These are phyloP conservation scores for Aurantiochytrium sp. DNA, from an alignment of 108 stramenopile genomes.

Conservation along the genomic window DNA sequence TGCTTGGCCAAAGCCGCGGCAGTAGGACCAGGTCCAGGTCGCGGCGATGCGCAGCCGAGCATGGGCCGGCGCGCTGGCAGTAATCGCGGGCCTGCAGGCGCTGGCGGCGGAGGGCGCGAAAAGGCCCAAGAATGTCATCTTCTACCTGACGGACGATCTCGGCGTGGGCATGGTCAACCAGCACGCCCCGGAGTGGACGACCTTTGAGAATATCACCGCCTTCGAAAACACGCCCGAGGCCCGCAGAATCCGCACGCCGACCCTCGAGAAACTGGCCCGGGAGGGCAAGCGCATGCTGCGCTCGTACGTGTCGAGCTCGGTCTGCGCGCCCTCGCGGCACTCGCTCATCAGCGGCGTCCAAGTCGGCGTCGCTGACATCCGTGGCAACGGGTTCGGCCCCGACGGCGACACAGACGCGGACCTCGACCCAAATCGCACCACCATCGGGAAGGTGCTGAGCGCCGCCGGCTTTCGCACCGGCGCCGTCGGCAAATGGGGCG, in stretches of 20 bases:
- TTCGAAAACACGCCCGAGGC: not conserved
- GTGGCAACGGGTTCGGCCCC: not conserved
- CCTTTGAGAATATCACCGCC: not conserved
- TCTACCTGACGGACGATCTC: conserved; percentile 2
- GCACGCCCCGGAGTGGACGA: conserved; percentile 16
- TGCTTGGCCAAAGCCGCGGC: too few species aligned
- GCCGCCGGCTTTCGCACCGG: not conserved
- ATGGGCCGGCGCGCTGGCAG: not conserved
- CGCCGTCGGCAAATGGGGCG: conserved; percentile 26
- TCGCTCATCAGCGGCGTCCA: conserved; percentile 5
- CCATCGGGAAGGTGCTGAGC: not conserved
- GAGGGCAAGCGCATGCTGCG: not conserved
- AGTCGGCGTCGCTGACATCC: not conserved
- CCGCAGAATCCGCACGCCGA: not conserved
- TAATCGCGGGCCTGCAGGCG: not conserved
- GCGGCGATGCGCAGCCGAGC: too few species aligned
- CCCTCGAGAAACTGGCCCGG: not conserved
- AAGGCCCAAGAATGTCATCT: not conserved
- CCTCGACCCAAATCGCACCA: conserved; percentile 11
- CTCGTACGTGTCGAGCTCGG: not conserved
- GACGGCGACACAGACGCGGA: not conserved
- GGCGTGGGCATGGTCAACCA: conserved; percentile 29
- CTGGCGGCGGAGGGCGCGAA: not conserved
- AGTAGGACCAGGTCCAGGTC: too few species aligned
- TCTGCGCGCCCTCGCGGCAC: conserved; percentile 1